phyloP scores from a whole-genome alignment of 768 basidiomycete genomes.

The Termitomyces sp. region DNA sequence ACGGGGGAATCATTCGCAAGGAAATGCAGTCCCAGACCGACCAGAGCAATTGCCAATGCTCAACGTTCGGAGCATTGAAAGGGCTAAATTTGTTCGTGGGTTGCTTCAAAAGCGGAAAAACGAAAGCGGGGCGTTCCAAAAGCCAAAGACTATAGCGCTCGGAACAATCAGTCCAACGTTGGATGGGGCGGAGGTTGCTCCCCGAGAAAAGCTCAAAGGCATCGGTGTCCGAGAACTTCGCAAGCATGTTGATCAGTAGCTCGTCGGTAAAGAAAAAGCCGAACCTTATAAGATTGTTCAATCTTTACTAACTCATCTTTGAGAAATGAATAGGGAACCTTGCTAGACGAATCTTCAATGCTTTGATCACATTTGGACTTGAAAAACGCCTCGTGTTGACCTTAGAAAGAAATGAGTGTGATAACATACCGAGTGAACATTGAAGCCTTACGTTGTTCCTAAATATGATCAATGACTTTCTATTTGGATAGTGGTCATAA shows the following conservation, averaged over 20 bases:
- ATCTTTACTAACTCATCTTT: conserved; percentile 78
- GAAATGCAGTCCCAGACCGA: conserved; percentile 85
- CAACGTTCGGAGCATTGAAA: conserved; percentile 64
- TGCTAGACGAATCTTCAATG: conserved; percentile 42
- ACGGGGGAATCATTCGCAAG: conserved; percentile 76
- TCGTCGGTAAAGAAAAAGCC: not conserved
- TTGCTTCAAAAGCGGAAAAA: conserved; percentile 57
- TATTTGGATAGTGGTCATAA: not conserved
- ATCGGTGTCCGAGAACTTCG: conserved; percentile 76
- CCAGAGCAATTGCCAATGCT: conserved; percentile 86
- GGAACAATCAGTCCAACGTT: conserved; percentile 77
- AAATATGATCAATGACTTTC: not conserved
- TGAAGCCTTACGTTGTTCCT: conserved; percentile 17
- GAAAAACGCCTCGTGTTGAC: conserved; percentile 83
- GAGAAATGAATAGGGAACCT: conserved; percentile 45
- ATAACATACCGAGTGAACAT: not conserved
- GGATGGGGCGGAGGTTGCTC: conserved; percentile 76
- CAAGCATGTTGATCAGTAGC: not conserved
- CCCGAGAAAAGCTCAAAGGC: conserved; percentile 63
- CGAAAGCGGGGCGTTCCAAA: conserved; percentile 80
- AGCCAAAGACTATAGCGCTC: conserved; percentile 84
- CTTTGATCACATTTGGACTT: conserved; percentile 58
- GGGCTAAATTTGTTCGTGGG: conserved; percentile 34
- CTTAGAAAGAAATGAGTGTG: conserved; percentile 27
- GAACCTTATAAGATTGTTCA: conserved; percentile 85